Percentiles rank a stretch among this genome's conserved stretches.
phyloP scores from a whole-genome alignment of 1,139 yeast species.

The Ogataea hybrid region DNA sequence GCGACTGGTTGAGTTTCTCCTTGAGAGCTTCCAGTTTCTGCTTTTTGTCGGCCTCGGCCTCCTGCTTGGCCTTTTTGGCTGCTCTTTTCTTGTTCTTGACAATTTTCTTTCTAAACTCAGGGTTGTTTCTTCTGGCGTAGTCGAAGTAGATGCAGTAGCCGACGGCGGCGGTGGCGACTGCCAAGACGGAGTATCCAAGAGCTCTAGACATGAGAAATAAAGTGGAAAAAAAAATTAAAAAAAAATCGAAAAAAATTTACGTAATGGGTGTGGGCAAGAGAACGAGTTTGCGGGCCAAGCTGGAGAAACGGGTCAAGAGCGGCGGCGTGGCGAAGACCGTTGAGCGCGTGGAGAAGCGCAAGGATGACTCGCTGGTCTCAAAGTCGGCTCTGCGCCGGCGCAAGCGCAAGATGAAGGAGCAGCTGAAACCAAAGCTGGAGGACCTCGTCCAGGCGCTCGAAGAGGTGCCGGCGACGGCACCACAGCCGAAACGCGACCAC shows the following conservation, averaged over 20 bases:
- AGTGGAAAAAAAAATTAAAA: neutral
- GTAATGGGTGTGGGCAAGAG: conserved; percentile 45
- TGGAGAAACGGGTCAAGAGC: conserved; percentile 21
- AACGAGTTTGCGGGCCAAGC: conserved; percentile 45
- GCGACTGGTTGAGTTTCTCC: conserved; percentile 59
- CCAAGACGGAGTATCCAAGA: conserved; percentile 47
- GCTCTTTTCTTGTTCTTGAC: conserved; percentile 62
- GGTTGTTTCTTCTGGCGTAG: conserved; percentile 80
- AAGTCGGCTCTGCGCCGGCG: conserved; percentile 66
- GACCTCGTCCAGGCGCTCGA: conserved; percentile 54
- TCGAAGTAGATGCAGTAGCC: conserved; percentile 91
- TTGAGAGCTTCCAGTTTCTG: conserved; percentile 60
- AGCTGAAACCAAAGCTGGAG: conserved; percentile 59
- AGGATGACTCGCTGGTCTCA: conserved; percentile 38
- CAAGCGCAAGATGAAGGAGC: conserved; percentile 60
- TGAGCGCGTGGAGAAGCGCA: neutral
- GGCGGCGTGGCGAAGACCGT: neutral
- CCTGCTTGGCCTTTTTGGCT: conserved; percentile 53
- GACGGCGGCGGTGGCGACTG: conserved; percentile 54
- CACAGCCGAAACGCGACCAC: conserved; percentile 38
- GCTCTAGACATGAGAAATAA: conserved; percentile 30
- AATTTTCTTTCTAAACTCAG: conserved; percentile 76
- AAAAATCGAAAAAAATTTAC: conserved; percentile 2
- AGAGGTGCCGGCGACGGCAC: conserved; percentile 17
- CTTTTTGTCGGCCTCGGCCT: conserved; percentile 58